Conservation (phyloP, 208 protist genomes). For the Leishmania tropica region DNA sequence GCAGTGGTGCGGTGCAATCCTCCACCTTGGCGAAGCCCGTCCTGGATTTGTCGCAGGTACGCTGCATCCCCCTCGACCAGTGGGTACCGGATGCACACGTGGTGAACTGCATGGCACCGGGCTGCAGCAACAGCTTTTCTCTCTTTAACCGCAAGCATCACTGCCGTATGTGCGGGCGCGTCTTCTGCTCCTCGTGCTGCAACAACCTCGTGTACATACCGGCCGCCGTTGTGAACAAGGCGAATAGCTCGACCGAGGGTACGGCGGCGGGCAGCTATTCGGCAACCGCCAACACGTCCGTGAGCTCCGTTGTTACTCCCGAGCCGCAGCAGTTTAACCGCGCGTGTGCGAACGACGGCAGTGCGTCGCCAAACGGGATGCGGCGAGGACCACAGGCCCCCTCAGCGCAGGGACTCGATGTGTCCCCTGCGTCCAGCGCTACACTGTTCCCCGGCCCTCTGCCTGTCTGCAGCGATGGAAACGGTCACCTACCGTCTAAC, state of each 20-base stretch:
- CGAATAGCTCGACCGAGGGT: neutral
- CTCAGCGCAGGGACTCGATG: too few relatives aligned
- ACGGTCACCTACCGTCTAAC: neutral
- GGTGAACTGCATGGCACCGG: conserved; percentile 83
- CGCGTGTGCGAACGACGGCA: neutral
- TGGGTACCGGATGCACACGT: conserved; percentile 82
- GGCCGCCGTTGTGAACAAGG: neutral
- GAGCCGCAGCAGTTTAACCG: neutral
- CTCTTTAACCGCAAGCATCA: conserved; percentile 85
- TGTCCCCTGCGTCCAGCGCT: neutral
- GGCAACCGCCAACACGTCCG: neutral
- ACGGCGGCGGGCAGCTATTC: neutral
- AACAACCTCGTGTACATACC: conserved; percentile 31
- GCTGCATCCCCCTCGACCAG: conserved; percentile 55
- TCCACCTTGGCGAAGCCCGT: conserved; percentile 61
- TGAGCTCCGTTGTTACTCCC: neutral
- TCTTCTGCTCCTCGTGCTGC: conserved; percentile 85
- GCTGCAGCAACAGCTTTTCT: conserved; percentile 74
- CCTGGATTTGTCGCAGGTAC: conserved; percentile 50
- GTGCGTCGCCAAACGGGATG: neutral
- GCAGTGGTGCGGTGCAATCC: neutral
- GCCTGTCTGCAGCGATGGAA: neutral
- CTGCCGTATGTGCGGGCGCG: conserved; percentile 73
- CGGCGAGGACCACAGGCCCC: neutral
- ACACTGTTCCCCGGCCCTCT: neutral